Evolutionary conservation across 75 land plant species (phyloP), one percentile per base, ranked within the genome.

Genomic region (Gnetum montanum): DNA sequence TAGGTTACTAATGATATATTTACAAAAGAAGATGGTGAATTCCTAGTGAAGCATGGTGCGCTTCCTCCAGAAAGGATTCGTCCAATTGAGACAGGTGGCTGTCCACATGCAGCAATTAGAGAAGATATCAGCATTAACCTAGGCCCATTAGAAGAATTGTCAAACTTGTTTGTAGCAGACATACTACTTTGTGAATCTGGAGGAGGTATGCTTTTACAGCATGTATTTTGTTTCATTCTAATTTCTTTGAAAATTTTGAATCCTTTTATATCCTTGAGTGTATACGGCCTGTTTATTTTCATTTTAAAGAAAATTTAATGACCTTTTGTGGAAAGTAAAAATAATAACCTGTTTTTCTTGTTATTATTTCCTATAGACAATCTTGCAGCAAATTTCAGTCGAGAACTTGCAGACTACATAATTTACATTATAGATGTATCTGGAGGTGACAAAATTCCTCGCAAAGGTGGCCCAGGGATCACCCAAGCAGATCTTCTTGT

Each of bases 1-100:
- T n/a, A 94, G 98, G 98, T 94, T 31, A 94, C 98, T 70, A 94
- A 94, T 69, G 98, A 94, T 58, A 94, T 94, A 57, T 94, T 94
- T 67, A 94, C 98, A 8, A 79, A 82, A 74, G 98, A 94, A 52
- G 98, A 94, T 75, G 98, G 95, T 16, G 98, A 94, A 57, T 94
- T 94, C 63, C 61, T 94, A 67, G 82, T 94, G 49, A 89, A 83
- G 68, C 78, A 94, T 69, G 91, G 96, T 11, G 98, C 98, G 28
- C 90, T 94, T 59, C 92, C 98, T n/a, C 79, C 80, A 29, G 98
- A 94, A 63, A 73, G 98, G 49, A 89, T 94, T 49, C 82, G 90
- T 19, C 96, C 98, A 51, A 87, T 94, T 28, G 96, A 94, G 72
- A 94, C 98, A 22, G 98, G 98, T 12, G 98, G 98, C 13, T 94